These are phyloP conservation scores for Dictyophora rubrovolvata DNA, from an alignment of 768 basidiomycete species.

Conservation along the genomic window DNA sequence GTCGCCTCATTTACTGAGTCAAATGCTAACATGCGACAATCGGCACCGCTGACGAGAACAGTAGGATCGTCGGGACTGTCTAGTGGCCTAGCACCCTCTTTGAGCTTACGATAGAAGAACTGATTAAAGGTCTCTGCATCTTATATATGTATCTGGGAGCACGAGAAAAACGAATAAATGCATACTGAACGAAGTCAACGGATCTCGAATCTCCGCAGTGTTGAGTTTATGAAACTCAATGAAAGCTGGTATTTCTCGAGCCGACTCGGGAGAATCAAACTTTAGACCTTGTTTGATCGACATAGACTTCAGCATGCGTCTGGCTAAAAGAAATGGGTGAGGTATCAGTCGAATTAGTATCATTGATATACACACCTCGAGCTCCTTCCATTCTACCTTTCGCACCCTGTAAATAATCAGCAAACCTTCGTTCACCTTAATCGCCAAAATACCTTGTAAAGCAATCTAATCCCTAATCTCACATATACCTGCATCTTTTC, in stretches of 20 bases:
- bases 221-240: slow-evolving; percentile 85
- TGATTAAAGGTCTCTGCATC: slow-evolving; percentile 78
- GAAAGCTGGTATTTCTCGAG: slow-evolving; percentile 74
- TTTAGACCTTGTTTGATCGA: slow-evolving; percentile 92
- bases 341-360: not conserved
- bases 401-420: slow-evolving; percentile 44
- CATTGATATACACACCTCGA: slow-evolving; percentile 42
- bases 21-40: slow-evolving; percentile 95
- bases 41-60: slow-evolving; percentile 80
- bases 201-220: slow-evolving; percentile 72
- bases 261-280: slow-evolving; percentile 81
- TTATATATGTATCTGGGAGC: not conserved
- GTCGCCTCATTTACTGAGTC: slow-evolving; percentile 80
- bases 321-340: slow-evolving; percentile 35
- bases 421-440: not conserved
- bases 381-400: slow-evolving; percentile 83
- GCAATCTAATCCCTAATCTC: slow-evolving; percentile 77
- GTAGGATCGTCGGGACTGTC: slow-evolving; percentile 63
- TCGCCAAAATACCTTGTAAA: slow-evolving; percentile 58
- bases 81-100: slow-evolving; percentile 67
- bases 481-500: slow-evolving; percentile 98
- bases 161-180: slow-evolving; percentile 11
- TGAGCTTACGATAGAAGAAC: slow-evolving; percentile 85
- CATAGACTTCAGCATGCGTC: slow-evolving; percentile 75
- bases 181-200: slow-evolving; percentile 74